phyloP scores from a whole-genome alignment of 345 rosid species.

The Noccaea caerulescens region DNA sequence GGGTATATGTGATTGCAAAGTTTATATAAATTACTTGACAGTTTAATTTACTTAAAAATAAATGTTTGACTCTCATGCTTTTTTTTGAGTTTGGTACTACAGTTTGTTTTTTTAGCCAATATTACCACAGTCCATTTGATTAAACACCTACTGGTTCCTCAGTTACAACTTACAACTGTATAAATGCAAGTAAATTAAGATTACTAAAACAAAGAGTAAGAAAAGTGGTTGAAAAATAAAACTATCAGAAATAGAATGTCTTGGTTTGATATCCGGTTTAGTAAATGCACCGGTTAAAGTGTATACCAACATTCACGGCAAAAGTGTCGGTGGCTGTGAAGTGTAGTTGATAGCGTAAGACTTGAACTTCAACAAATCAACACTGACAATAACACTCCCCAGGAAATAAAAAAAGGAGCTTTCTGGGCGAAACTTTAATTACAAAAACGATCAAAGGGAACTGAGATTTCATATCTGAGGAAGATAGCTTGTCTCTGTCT shows the following conservation, averaged over 20 bases:
- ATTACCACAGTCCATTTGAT: too few relatives aligned
- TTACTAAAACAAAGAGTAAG: neutral
- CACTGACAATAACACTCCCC: conserved; percentile 40
- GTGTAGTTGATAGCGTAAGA: conserved; percentile 29
- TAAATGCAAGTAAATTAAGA: neutral
- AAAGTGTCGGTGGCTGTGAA: conserved; percentile 46
- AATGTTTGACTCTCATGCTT: neutral
- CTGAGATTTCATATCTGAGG: conserved; percentile 39
- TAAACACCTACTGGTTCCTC: too few relatives aligned
- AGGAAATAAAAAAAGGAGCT: neutral
- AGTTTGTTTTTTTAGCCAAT: too few relatives aligned
- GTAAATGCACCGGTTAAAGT: conserved; percentile 17
- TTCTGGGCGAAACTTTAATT: conserved; percentile 22
- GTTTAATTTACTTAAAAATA: neutral
- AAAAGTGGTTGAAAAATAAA: neutral
- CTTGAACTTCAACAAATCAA: conserved; percentile 34
- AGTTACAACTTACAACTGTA: neutral
- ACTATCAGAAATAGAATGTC: neutral
- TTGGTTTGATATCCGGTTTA: conserved; percentile 20
- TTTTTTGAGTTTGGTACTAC: neutral
- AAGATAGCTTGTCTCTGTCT: conserved; percentile 45
- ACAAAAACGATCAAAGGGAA: conserved; percentile 20
- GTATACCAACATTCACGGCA: conserved; percentile 21
- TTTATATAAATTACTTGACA: neutral
- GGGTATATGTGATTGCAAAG: neutral